phyloP scores from a whole-genome alignment of 495 filamentous ascomycete genomes.

The Pyrenula aspistea region DNA sequence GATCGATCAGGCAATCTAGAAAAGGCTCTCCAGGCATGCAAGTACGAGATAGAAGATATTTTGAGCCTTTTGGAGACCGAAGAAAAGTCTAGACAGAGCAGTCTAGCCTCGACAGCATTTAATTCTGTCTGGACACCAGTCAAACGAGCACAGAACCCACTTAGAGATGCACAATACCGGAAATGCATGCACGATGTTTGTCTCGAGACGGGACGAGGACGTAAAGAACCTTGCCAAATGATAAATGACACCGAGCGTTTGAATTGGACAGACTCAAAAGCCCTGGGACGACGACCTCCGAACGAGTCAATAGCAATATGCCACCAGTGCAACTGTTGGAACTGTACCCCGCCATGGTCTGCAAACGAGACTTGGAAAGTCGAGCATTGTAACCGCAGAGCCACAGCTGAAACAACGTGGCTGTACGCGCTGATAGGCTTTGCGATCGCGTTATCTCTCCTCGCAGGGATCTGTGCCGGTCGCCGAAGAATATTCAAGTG shows the following conservation, averaged over 20 bases:
- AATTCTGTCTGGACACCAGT: background rate
- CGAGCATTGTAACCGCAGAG: background rate
- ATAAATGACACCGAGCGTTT: too few relatives aligned
- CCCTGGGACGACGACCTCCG: too few relatives aligned
- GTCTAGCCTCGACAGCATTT: background rate
- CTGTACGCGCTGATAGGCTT: background rate
- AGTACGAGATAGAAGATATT: background rate
- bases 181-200: background rate
- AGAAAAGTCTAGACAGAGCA: background rate
- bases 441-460: background rate
- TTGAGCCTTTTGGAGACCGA: background rate
- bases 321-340: too few relatives aligned
- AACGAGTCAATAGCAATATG: too few relatives aligned
- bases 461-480: background rate
- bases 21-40: background rate
- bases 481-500: background rate
- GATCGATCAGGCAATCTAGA: background rate
- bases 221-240: too few relatives aligned
- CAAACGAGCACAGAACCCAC: background rate
- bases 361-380: background rate
- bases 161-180: background rate
- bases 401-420: background rate
- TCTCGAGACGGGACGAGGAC: too few relatives aligned
- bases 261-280: background rate
- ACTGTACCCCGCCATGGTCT: too few relatives aligned